Conservation (phyloP, 768 basidiomycete species). For the Auricularia cornea region DNA sequence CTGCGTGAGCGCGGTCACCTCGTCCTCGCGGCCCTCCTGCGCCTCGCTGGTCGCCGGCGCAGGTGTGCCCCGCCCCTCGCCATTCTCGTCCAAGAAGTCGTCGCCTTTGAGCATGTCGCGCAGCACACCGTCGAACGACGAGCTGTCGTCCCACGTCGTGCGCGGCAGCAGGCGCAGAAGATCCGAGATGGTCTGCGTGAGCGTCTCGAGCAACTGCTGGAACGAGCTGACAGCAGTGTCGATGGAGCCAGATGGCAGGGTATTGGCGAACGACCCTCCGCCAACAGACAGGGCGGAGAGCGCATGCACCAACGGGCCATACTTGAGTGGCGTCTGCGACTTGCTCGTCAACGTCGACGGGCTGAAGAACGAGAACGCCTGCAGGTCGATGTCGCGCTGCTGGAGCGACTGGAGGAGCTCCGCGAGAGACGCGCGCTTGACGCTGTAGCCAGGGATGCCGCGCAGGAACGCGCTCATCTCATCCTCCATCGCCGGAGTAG, state of each 20-base stretch:
- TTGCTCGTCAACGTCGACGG: constrained; percentile 59
- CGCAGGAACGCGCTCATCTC: constrained; percentile 24
- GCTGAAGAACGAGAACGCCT: constrained; percentile 71
- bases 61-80: constrained; percentile 26
- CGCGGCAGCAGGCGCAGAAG: constrained; percentile 76
- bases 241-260: constrained; percentile 77
- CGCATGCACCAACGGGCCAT: constrained; percentile 78
- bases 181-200: constrained; percentile 86
- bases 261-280: constrained; percentile 72
- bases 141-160: constrained; percentile 85
- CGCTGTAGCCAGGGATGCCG: constrained; percentile 41
- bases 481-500: constrained; percentile 1
- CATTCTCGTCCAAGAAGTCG: constrained; percentile 72
- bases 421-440: constrained; percentile 42
- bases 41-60: constrained; percentile 22
- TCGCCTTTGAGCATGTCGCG: constrained; percentile 86
- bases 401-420: constrained; percentile 65
- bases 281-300: constrained; percentile 79
- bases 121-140: constrained; percentile 78
- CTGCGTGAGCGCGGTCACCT: constrained; percentile 74
- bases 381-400: constrained; percentile 44
- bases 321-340: constrained; percentile 75
- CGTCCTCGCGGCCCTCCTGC: constrained; percentile 60
- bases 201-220: constrained; percentile 78
- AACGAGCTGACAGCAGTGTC: constrained; percentile 86